phyloP scores from a whole-genome alignment of 148 eudicot species.

The Rhododendron kiyosumense region DNA sequence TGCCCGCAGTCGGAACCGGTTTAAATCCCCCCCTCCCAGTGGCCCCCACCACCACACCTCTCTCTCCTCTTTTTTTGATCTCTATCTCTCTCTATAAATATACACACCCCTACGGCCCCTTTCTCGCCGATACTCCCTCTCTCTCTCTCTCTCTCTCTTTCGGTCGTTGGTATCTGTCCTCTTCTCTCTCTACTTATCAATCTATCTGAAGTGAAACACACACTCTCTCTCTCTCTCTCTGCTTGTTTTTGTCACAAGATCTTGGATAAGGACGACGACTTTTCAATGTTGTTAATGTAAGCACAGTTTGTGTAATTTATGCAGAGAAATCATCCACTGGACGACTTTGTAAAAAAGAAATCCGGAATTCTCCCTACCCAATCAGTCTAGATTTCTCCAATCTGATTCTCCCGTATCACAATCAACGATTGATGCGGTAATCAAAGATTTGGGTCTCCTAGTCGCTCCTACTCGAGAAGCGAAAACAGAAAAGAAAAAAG shows the following conservation, averaged over 20 bases:
- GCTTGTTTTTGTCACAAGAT: not conserved
- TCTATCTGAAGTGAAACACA: not conserved
- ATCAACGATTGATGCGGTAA: not conserved
- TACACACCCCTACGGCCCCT: not conserved
- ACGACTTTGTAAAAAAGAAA: not conserved
- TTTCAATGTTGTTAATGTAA: not conserved
- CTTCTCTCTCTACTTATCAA: not conserved
- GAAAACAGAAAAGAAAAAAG: not conserved
- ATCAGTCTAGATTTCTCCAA: not conserved
- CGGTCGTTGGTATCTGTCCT: not conserved
- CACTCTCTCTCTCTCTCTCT: not conserved
- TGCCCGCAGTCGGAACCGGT: not conserved
- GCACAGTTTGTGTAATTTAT: not conserved
- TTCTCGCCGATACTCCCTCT: not conserved
- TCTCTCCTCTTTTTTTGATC: not conserved
- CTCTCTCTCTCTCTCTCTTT: not conserved
- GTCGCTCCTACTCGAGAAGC: not conserved
- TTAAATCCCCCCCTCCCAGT: not conserved
- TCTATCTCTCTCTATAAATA: not conserved
- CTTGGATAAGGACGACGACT: not conserved
- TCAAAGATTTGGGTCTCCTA: not conserved
- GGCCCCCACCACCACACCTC: not conserved
- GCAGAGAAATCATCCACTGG: not conserved
- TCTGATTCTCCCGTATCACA: not conserved
- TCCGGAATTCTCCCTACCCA: not conserved